Evolutionary conservation across 2,329 filamentous ascomycete species (phyloP).

Genomic region (Colletotrichum aenigma): DNA sequence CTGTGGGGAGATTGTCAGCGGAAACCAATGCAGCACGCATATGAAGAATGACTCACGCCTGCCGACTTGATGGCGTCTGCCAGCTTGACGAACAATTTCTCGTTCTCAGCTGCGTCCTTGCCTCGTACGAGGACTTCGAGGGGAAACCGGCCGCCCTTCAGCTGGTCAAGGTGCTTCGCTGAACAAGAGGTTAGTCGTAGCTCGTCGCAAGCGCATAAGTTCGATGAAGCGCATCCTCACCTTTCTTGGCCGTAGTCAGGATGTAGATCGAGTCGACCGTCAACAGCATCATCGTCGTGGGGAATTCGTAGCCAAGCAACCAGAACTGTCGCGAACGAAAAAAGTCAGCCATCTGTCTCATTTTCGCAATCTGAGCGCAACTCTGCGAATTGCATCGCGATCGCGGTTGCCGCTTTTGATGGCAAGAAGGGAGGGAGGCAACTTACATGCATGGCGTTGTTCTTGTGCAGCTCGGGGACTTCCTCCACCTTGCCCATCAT

Average conservation of each 20-base stretch:
- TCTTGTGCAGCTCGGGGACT: slow-evolving; percentile 87
- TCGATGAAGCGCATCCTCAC: slow-evolving; percentile 46
- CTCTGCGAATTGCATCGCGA: not conserved
- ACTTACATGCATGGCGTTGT: slow-evolving; percentile 92
- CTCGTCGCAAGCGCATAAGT: not conserved
- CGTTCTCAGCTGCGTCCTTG: slow-evolving; percentile 90
- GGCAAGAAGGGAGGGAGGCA: slow-evolving; percentile 10
- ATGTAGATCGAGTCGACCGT: slow-evolving; percentile 88
- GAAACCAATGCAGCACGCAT: not conserved
- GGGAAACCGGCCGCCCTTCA: slow-evolving; percentile 91
- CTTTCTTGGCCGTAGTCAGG: slow-evolving; percentile 97
- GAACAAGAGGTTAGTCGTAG: not conserved
- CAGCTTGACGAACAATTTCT: slow-evolving; percentile 86
- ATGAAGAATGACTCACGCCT: slow-evolving; percentile 66
- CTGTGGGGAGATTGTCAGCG: slow-evolving; percentile 41
- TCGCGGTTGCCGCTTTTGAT: slow-evolving; percentile 11
- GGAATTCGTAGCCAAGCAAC: slow-evolving; percentile 98
- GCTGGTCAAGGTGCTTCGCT: slow-evolving; percentile 91
- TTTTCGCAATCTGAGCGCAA: not conserved
- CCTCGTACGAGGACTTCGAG: slow-evolving; percentile 90
- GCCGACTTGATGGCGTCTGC: slow-evolving; percentile 85
- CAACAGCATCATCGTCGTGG: slow-evolving; percentile 91
- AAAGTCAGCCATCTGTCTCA: not conserved
- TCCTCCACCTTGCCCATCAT: slow-evolving; percentile 97
- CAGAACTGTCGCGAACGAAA: slow-evolving; percentile 72